Evolutionary conservation across 1,284 basidiomycete species (phyloP), one percentile per base, ranked within the genome.

Genomic region (Mycena sp.): DNA sequence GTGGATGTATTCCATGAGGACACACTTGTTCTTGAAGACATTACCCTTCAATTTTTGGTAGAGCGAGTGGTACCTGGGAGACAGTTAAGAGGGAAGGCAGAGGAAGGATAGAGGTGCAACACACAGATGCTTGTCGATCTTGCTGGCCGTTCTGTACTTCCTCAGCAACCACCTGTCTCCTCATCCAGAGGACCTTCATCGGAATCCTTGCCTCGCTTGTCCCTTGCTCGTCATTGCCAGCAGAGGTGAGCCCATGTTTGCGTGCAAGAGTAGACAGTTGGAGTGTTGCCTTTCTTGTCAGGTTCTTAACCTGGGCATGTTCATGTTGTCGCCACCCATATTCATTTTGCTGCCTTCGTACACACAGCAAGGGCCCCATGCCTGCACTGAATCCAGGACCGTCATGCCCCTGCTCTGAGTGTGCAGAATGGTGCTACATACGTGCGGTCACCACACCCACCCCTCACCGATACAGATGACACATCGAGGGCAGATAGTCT

Each of bases 41-140:
- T 99, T 99, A 93, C 98, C 97, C 94, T 99, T 99, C 75, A 95
- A 95, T 85, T 99, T 99, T 85, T 98, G 92, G 91, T 99, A 99
- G 66, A 99, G 93, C 67, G 90, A 90, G 88, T 99, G 97, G 87
- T 99, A 99, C 71, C 96, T 97, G 52, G 21, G 43, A 61, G 65
- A 50, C 35, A 64, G 14, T 49, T 7, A 6, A 35, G 17, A 43
- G 45, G 28, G n/a, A n/a, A 19, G 43, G 43, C 14, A 58, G 46
- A 37, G 65, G n/a, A 23, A 10, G 40, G 40, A 52, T 52, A 63
- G 54, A 68, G 58, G 58, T 49, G 32, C 25, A 61, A 89, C 94
- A 73, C 78, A 96, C 94, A 99, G 89, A 80, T 99, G 97, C 86
- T 98, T 98, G 85, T 99, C 98, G 80, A 99, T 99, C 87, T 99